phyloP scores from a whole-genome alignment of 495 filamentous ascomycete species.

The Aspergillus nidulans region DNA sequence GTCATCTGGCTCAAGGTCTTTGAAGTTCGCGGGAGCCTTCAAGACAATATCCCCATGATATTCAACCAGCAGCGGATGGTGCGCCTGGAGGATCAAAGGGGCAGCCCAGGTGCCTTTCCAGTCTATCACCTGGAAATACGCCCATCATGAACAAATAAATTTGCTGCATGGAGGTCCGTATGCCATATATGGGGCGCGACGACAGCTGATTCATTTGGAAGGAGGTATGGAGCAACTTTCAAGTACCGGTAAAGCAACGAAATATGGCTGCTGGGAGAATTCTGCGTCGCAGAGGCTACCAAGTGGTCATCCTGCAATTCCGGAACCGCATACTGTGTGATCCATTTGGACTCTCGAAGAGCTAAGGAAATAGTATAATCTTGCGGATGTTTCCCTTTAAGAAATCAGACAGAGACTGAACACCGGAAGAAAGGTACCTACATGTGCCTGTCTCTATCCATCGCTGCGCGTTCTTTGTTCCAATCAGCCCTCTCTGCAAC shows the following conservation, averaged over 20 bases:
- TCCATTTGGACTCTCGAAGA: conserved; percentile 24
- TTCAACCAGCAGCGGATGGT: conserved; percentile 22
- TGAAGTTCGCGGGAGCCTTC: conserved; percentile 23
- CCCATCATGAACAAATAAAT: conserved; percentile 30
- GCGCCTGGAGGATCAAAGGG: conserved; percentile 25
- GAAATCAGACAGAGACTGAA: not conserved
- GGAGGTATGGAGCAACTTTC: conserved; percentile 22
- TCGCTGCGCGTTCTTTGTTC: conserved; percentile 22
- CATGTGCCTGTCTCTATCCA: conserved; percentile 31
- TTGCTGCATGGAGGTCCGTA: conserved; percentile 30
- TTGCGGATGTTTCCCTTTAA: conserved; percentile 17
- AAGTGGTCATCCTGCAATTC: conserved; percentile 11
- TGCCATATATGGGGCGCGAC: conserved; percentile 29
- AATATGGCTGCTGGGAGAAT: conserved; percentile 18
- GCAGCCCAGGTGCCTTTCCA: conserved; percentile 26
- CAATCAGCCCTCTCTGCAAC: conserved; percentile 23
- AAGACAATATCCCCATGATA: conserved; percentile 24
- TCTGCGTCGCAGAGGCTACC: conserved; percentile 15
- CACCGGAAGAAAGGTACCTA: conserved; percentile 8
- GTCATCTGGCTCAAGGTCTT: conserved; percentile 17
- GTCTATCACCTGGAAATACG: conserved; percentile 31
- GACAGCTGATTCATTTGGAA: conserved; percentile 19
- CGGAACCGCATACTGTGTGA: conserved; percentile 21
- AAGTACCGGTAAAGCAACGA: conserved; percentile 21
- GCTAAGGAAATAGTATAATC: conserved; percentile 23